Evolutionary conservation across 140 eudicot species (phyloP), one percentile per base, ranked within the genome.

Genomic region (Stevia rebaudiana): DNA sequence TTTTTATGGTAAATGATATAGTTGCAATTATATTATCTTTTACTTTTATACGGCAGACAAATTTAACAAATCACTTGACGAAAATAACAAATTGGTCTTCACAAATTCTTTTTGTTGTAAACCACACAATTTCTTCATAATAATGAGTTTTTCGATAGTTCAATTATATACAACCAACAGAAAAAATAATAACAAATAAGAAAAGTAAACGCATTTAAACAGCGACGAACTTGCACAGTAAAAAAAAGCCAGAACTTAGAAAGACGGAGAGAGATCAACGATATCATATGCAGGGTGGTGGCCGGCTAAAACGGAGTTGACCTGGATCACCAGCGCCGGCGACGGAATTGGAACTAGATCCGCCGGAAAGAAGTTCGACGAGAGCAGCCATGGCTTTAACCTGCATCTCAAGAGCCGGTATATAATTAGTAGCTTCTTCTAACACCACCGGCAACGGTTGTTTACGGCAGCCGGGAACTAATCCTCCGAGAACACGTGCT

Each of bases 381-480:
- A 86, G 48, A 25, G 95, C 79, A 70, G 77, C 69, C 95, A 88
- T 84, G 40, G 94, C 94, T 61, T 81, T 73, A 16, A 84, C 75
- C 39, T 85, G 96, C 96, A 88, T 85, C 81, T 88, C 87, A 63
- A 85, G 87, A 16, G 96, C 94, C 7, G 87, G 86, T 1, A 88
- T 88, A 28, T 88, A 88, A 72, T 85, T 94, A 7, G 74, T 76
- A 1, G 90, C 95, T 69, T 88, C 96, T 43, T 88, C 88, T 47
- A 88, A 63, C 37, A 88, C 80, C 8, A 80, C 90, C 52, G 96
- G 94, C 67, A 88, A 62, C 13, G 88, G 78, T 74, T 85, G 79
- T 33, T 85, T 85, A 82, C 84, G 73, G 78, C 96, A 88, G 18
- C 94, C 90, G 16, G 96, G 96, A 60, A 88, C 86, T 58, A 88